Evolutionary conservation across 768 basidiomycete genomes (phyloP), one percentile per base, ranked within the genome.

Genomic region (Melanogaster broomeanus): DNA sequence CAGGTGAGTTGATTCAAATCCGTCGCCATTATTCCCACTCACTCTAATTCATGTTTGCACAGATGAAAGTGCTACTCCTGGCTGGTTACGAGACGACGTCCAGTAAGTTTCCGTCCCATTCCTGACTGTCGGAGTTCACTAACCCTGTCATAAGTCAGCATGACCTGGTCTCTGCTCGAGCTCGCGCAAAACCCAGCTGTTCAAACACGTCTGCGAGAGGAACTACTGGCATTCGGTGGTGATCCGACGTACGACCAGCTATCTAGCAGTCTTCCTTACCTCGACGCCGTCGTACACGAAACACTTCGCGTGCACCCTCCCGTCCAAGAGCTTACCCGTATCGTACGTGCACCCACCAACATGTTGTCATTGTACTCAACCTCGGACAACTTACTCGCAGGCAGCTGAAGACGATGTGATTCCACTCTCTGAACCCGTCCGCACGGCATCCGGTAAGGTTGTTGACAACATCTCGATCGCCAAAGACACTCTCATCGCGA

Each of bases 231-330:
- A 5, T 63, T 72, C 2, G 65, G 59, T 16, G 48, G 48, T 6
- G 82, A 85, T 58, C 81, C 82, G 16, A 77, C 74, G 0, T 83
- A 76, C 64, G 81, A 83, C 33, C 77, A 82, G 49, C 71, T 85
- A 6, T 72, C 67, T 3, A 74, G 73, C 10, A 69, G 51, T 19
- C 64, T 86, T 6, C 82, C 81, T 0, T 84, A 80, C 58, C 77
- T 85, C 6, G 81, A 84, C 56, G 77, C 79, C 0, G 70, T 79
- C 4, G 72, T 75, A 1, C 74, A 74, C 37, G 80, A 80, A 57
- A 66, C 65, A 0, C 68, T 81, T 12, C 70, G 79, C 6, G 19
- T 79, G 4, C 76, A 82, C 53, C 67, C 80, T 18, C 72, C 77
- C 3, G 45, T 77, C 11, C 24, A 39, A 1, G 66, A 72, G 16